phyloP scores from a whole-genome alignment of 148 eudicot species.

The Rhododendron kiyosumense region DNA sequence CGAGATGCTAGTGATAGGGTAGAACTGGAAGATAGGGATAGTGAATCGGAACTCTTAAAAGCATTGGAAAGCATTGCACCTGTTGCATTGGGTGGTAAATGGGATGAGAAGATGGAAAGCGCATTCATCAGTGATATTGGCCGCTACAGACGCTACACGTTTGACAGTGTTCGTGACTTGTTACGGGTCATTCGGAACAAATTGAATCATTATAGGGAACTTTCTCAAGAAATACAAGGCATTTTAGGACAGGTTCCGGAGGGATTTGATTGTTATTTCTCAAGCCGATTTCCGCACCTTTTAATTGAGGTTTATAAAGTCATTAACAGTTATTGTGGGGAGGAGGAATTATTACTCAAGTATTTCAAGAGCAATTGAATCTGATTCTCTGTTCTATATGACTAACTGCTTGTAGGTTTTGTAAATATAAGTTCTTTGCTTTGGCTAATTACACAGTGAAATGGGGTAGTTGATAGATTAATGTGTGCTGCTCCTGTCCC shows the following conservation, averaged over 20 bases:
- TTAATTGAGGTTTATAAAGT: slow-evolving; percentile 78
- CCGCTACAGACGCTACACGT: slow-evolving; percentile 66
- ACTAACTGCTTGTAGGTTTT: not conserved
- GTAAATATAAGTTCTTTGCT: not conserved
- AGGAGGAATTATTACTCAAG: slow-evolving; percentile 61
- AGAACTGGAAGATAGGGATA: slow-evolving; percentile 80
- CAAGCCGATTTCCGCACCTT: slow-evolving; percentile 66
- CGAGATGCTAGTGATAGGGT: slow-evolving; percentile 94
- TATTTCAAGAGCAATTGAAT: slow-evolving; percentile 47
- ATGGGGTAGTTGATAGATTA: not conserved
- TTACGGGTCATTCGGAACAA: slow-evolving; percentile 85
- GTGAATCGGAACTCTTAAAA: slow-evolving; percentile 42
- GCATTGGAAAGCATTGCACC: slow-evolving; percentile 67
- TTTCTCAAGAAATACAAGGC: slow-evolving; percentile 72
- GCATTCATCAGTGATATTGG: slow-evolving; percentile 67
- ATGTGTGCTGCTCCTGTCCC: not conserved
- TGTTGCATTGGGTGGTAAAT: slow-evolving; percentile 56
- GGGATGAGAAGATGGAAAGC: slow-evolving; percentile 79
- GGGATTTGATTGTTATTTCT: slow-evolving; percentile 77
- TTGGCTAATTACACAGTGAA: not conserved
- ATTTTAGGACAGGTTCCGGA: slow-evolving; percentile 75
- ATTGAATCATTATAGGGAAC: slow-evolving; percentile 79
- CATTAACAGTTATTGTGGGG: slow-evolving; percentile 44
- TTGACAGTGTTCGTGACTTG: slow-evolving; percentile 78
- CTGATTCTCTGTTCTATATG: not conserved